These are phyloP conservation scores for Deuterostichococcus epilithicus DNA, from an alignment of 139 green algal species.

Conservation along the genomic window DNA sequence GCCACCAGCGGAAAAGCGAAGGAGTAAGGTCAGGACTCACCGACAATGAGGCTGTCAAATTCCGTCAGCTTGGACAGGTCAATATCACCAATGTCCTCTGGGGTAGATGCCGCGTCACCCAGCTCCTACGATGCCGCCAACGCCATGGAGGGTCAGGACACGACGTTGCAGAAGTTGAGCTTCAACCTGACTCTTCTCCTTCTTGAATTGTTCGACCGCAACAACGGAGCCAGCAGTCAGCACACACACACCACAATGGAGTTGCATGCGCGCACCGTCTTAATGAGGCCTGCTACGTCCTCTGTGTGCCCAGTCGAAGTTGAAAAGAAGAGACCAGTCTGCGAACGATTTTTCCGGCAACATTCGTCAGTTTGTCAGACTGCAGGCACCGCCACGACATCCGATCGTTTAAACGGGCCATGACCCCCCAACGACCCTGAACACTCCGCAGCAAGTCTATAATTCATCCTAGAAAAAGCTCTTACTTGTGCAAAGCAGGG, in stretches of 20 bases:
- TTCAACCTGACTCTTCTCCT: background rate
- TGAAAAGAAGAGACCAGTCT: background rate
- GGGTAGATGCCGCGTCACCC: constrained; percentile 6
- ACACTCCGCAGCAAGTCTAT: no score
- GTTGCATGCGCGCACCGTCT: constrained; percentile 10
- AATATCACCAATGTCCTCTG: constrained; percentile 21
- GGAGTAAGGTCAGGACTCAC: no score
- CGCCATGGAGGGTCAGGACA: background rate
- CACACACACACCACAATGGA: background rate
- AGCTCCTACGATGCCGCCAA: background rate
- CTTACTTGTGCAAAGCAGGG: constrained; percentile 16
- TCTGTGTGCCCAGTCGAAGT: constrained; percentile 21
- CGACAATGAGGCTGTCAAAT: constrained; percentile 22
- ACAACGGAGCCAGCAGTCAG: background rate
- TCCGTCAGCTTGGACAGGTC: constrained; percentile 8
- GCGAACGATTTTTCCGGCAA: no score
- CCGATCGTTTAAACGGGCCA: no score
- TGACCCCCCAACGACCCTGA: no score
- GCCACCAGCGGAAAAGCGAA: constrained; percentile 7
- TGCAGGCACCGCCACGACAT: no score
- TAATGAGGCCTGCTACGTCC: constrained; percentile 19
- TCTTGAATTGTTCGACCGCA: background rate
- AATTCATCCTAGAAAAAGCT: constrained; percentile 20
- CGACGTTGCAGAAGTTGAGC: background rate
- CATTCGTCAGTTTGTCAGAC: no score